Percentiles rank a stretch among this genome's conserved stretches.
These are phyloP conservation scores for Hymenochaete sp. DNA, from an alignment of 1,284 basidiomycete species.

Conservation along the genomic window DNA sequence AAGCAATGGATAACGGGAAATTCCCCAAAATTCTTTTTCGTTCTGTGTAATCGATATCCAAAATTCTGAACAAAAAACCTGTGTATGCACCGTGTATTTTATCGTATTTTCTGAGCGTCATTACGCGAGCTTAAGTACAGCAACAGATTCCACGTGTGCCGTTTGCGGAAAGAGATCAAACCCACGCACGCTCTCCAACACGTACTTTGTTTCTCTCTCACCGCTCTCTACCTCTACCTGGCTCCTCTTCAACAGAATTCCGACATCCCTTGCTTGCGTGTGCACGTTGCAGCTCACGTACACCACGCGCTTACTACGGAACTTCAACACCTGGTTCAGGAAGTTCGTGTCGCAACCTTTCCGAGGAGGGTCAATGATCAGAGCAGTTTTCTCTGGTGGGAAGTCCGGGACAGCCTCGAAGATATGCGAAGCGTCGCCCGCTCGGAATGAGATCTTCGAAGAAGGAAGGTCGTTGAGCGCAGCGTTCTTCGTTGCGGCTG, in stretches of 20 bases:
- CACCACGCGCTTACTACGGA: constrained; percentile 65
- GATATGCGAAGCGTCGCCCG: constrained; percentile 65
- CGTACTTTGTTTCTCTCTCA: constrained; percentile 43
- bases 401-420: constrained; percentile 60
- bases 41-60: too few relatives aligned
- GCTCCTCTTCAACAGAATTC: constrained; percentile 51
- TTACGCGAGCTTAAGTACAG: constrained; percentile 44
- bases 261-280: constrained; percentile 78
- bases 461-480: constrained; percentile 56
- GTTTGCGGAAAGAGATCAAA: constrained; percentile 94
- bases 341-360: constrained; percentile 86
- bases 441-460: constrained; percentile 46
- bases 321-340: constrained; percentile 68
- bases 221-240: constrained; percentile 26
- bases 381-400: constrained; percentile 57
- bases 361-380: constrained; percentile 82
- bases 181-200: constrained; percentile 72
- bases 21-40: too few relatives aligned
- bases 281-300: constrained; percentile 95
- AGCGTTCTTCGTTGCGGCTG: constrained; percentile 75
- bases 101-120: neutral
- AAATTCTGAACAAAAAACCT: too few relatives aligned
- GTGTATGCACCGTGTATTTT: too few relatives aligned
- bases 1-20: too few relatives aligned
- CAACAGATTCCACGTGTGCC: constrained; percentile 81